Evolutionary conservation across 2,329 filamentous ascomycete species (phyloP).

Genomic region (Aureobasidium mangrovei): DNA sequence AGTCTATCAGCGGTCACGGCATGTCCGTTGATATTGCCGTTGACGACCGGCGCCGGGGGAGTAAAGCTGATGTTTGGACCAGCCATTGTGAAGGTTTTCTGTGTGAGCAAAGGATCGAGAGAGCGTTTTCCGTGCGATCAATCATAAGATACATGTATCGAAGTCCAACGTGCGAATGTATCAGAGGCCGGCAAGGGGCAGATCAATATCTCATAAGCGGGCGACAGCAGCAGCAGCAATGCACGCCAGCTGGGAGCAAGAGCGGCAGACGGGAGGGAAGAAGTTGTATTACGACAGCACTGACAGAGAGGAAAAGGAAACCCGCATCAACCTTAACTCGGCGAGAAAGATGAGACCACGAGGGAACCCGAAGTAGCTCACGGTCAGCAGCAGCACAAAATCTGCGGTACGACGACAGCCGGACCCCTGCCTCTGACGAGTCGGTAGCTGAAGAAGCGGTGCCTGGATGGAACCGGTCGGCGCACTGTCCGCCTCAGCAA

Average conservation of each 20-base stretch:
- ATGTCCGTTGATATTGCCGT: not conserved
- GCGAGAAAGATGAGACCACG: not conserved
- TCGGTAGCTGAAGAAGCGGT: not conserved
- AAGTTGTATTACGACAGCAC: conserved; percentile 10
- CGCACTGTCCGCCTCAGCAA: not conserved
- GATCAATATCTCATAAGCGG: not conserved
- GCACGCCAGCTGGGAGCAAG: not conserved
- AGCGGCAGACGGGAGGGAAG: not conserved
- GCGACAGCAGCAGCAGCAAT: too few relatives aligned
- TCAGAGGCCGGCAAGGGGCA: not conserved
- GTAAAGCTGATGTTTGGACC: conserved; percentile 7
- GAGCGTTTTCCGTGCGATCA: not conserved
- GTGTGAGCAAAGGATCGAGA: not conserved
- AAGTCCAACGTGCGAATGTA: not conserved
- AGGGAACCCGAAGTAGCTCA: not conserved
- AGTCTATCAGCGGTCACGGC: conserved; percentile 7
- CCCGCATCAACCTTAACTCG: conserved; percentile 9
- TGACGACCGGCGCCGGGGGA: not conserved
- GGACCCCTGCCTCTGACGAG: not conserved
- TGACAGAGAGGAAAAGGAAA: not conserved
- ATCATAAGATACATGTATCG: not conserved
- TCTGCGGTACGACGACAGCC: not conserved
- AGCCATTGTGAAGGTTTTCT: not conserved
- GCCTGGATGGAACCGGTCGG: not conserved
- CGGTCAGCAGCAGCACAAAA: not conserved